phyloP scores from a whole-genome alignment of 345 rosid genomes.

The Brassica carinata region DNA sequence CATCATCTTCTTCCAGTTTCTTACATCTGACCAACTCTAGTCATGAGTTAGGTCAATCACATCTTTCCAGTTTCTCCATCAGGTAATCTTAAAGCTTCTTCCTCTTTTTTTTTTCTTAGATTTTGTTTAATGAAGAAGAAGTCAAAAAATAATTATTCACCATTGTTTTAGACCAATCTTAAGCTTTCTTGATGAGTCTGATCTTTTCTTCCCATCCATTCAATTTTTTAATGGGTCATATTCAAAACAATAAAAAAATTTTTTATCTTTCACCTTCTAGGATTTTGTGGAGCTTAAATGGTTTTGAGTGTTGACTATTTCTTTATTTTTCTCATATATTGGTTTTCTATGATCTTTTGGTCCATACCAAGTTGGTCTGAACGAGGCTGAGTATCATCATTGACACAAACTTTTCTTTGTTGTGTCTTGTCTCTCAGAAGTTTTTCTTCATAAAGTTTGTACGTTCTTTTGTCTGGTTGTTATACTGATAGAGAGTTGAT shows the following conservation, averaged over 20 bases:
- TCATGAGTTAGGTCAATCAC: conserved; percentile 35
- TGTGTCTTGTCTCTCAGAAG: conserved; percentile 31
- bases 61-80: conserved; percentile 72
- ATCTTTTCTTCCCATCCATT: conserved; percentile 39
- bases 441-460: not conserved
- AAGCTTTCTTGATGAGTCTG: conserved; percentile 27
- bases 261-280: not conserved
- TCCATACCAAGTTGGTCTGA: conserved; percentile 28
- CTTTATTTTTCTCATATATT: not conserved
- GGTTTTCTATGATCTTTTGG: conserved; percentile 30
- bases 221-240: conserved; percentile 51
- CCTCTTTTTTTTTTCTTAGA: not conserved
- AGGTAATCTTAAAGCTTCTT: conserved; percentile 48
- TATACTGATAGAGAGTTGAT: not conserved
- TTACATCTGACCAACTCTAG: conserved; percentile 29
- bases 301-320: conserved; percentile 15
- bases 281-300: conserved; percentile 21
- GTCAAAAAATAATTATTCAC: conserved; percentile 22
- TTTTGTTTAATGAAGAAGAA: conserved; percentile 16
- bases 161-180: conserved; percentile 9
- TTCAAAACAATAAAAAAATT: conserved; percentile 31
- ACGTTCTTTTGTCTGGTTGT: conserved; percentile 23
- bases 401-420: conserved; percentile 26
- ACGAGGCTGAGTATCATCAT: conserved; percentile 30
- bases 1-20: conserved; percentile 49